Evolutionary conservation across 148 eudicot species (phyloP).

Genomic region (Fallopia convolvulus): DNA sequence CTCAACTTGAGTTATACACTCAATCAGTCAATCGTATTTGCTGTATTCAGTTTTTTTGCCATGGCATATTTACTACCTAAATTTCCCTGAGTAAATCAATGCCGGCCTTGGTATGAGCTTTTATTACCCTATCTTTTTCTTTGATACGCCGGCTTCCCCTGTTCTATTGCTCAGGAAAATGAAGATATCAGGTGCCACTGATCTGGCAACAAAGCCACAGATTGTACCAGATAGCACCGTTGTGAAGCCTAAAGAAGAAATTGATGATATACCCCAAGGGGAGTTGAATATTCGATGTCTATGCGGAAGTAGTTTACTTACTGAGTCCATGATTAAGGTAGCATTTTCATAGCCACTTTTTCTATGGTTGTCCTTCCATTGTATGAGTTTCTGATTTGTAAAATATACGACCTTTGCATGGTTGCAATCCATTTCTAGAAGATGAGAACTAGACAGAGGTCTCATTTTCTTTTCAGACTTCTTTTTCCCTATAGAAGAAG

Average conservation of each 20-base stretch:
- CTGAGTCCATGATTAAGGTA: conserved; percentile 60
- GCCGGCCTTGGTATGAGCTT: background rate
- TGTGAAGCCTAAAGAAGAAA: conserved; percentile 67
- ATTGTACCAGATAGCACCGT: conserved; percentile 44
- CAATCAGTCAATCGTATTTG: background rate
- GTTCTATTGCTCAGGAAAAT: conserved; percentile 52
- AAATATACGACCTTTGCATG: background rate
- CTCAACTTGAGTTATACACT: background rate
- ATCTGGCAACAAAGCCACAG: conserved; percentile 18
- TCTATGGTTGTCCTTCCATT: background rate
- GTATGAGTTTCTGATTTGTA: background rate
- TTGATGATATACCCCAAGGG: conserved; percentile 50
- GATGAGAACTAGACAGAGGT: background rate
- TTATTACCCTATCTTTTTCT: background rate
- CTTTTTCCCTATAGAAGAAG: background rate
- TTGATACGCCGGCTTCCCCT: background rate
- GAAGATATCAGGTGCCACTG: conserved; percentile 84
- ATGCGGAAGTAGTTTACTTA: conserved; percentile 50
- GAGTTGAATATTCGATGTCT: conserved; percentile 75
- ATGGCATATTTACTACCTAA: background rate
- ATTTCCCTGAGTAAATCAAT: background rate
- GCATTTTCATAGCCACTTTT: conserved; percentile 2
- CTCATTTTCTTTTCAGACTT: background rate
- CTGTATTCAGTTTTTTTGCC: background rate
- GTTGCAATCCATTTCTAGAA: background rate